Percentiles rank a stretch among this genome's conserved stretches.
phyloP scores from a whole-genome alignment of 805 yeast genomes.

The Allodekkera sacchari region DNA sequence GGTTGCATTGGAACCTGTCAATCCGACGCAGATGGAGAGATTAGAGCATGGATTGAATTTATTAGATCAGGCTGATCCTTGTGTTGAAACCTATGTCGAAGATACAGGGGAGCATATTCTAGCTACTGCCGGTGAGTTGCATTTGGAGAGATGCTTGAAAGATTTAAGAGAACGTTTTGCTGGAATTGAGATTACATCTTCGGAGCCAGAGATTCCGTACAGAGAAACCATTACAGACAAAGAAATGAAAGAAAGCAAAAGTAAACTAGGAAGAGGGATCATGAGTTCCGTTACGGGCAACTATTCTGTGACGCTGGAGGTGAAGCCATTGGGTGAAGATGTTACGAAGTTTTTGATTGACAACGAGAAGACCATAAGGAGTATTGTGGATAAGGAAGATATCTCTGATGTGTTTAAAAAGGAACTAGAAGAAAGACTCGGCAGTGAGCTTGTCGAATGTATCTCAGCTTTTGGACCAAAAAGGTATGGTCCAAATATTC shows the following conservation, averaged over 20 bases:
- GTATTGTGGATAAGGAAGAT: conserved; percentile 44
- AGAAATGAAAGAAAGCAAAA: conserved; percentile 40
- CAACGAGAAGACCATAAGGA: conserved; percentile 36
- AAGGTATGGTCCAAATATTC: conserved; percentile 64
- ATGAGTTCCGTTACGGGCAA: conserved; percentile 44
- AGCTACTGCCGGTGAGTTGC: conserved; percentile 95
- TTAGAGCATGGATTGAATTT: conserved; percentile 72
- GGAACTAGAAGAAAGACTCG: conserved; percentile 10
- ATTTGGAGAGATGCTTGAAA: conserved; percentile 86
- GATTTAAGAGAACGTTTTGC: conserved; percentile 90
- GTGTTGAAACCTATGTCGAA: conserved; percentile 77
- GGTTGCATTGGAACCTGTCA: conserved; percentile 92
- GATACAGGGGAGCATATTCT: conserved; percentile 90
- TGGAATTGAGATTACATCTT: conserved; percentile 74
- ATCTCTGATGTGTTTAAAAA: conserved; percentile 24
- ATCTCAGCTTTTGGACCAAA: conserved; percentile 72
- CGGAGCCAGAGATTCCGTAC: conserved; percentile 92
- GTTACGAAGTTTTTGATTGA: conserved; percentile 41
- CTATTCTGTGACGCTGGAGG: conserved; percentile 31
- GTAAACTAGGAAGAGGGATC: conserved; percentile 42
- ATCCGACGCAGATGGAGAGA: conserved; percentile 70
- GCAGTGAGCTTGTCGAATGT: conserved; percentile 24
- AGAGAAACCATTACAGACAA: conserved; percentile 67
- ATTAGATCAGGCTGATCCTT: conserved; percentile 87
- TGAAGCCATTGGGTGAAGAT: conserved; percentile 47